Evolutionary conservation across 176 grass and related monocot species (phyloP), one percentile per base, ranked within the genome.

Genomic region (Microstegium vimineum): DNA sequence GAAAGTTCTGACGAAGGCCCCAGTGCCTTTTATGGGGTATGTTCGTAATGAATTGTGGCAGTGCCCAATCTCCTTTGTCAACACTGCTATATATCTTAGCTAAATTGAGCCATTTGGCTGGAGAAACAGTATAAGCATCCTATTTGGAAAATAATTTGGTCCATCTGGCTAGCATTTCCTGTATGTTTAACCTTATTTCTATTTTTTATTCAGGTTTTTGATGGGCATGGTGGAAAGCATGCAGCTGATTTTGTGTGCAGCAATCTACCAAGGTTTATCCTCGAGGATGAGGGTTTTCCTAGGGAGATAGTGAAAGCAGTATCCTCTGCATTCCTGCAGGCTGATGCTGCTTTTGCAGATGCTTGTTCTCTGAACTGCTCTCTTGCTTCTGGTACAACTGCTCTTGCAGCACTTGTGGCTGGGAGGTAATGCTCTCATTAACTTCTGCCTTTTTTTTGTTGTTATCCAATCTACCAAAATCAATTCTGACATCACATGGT

Each of bases 141-240:
- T 40, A 34, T 20, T 77, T 49, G 54, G 18, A 73, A 2, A 81
- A 28, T 82, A 86, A 34, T n/a, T 72, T 20, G 51, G 5, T 70
- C 60, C 14, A 66, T 72, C 30, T 77, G 49, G 75, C 27, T 61
- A 14, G 77, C 27, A 65, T 49, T 82, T 87, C 31, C 18, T 68
- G 25, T 77, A 13, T 78, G 75, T 90, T 42, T 33, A 22, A 5
- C 37, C 41, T 82, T 78, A 22, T 80, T 83, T 65, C 6, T 1
- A 37, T 73, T 68, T 74, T 35, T 56, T 90, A 9, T 87, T 69
- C 80, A 95, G 96, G 90, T 95, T 79, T 98, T 98, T 90, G 93
- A 98, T 80, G 96, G 96, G 59, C 96, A 98, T 83, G 96, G 96
- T 79, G 96, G 96, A 90, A 98, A 93, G 85, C 87, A 95, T 71